Conservation (phyloP, 2,329 filamentous ascomycete genomes). For the Dothideomycetes sp. region DNA sequence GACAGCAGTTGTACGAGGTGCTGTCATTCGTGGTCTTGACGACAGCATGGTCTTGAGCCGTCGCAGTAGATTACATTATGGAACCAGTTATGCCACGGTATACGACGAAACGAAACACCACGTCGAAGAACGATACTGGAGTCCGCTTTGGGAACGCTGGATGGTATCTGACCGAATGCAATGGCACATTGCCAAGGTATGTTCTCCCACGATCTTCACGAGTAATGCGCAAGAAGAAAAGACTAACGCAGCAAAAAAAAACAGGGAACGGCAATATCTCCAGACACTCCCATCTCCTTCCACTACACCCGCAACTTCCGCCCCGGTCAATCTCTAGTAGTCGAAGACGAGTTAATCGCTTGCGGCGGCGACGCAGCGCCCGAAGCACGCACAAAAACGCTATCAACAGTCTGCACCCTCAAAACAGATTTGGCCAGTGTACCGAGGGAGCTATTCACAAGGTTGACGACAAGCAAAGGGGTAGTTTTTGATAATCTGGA, state of each 20-base stretch:
- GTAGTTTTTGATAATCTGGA: conserved; percentile 77
- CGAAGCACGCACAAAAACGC: conserved; percentile 36
- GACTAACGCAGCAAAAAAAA: too few relatives aligned
- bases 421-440: conserved; percentile 73
- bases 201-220: background rate
- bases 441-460: conserved; percentile 62
- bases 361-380: conserved; percentile 62
- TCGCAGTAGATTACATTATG: conserved; percentile 67
- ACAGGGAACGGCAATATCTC: conserved; percentile 64
- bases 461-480: conserved; percentile 67
- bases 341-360: conserved; percentile 72
- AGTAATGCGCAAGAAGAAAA: background rate
- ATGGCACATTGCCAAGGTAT: conserved; percentile 67
- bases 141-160: conserved; percentile 72
- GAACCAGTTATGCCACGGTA: conserved; percentile 71
- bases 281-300: conserved; percentile 66
- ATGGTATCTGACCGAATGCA: conserved; percentile 81
- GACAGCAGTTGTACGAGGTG: conserved; percentile 70
- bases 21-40: conserved; percentile 67
- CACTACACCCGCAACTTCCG: conserved; percentile 82
- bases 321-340: conserved; percentile 57
- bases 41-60: conserved; percentile 71
- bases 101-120: conserved; percentile 70
- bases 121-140: conserved; percentile 70
- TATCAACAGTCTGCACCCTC: conserved; percentile 67